phyloP scores from a whole-genome alignment of 2,329 filamentous ascomycete species.

The Xylaria multiplex region DNA sequence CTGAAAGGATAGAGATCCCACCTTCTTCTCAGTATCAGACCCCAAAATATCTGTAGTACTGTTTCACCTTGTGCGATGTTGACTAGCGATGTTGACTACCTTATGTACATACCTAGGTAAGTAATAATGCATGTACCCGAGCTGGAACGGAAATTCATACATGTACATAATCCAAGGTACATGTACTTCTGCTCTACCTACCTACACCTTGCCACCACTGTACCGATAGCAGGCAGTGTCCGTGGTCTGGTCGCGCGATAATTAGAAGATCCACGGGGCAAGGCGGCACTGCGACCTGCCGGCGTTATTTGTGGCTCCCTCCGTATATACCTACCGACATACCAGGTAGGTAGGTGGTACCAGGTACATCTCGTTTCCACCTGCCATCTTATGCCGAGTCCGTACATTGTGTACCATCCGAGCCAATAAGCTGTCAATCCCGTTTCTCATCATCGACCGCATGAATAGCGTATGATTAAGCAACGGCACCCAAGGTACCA shows the following conservation, averaged over 20 bases:
- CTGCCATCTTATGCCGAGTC: conserved; percentile 27
- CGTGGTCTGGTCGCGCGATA: background rate
- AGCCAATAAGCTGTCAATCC: background rate
- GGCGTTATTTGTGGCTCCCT: conserved; percentile 18
- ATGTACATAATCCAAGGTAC: too few species aligned
- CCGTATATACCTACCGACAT: too few species aligned
- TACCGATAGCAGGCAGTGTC: too few species aligned
- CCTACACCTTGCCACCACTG: background rate
- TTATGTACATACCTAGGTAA: background rate
- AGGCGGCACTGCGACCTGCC: conserved; percentile 23
- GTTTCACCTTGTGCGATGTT: background rate
- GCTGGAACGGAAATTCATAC: too few species aligned
- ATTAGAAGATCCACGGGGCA: conserved; percentile 22
- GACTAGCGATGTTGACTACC: background rate
- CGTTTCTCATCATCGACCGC: background rate
- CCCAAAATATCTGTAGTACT: background rate
- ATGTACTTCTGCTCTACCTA: too few species aligned
- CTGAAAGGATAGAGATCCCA: too few species aligned
- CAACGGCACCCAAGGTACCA: background rate
- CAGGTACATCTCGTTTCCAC: conserved; percentile 30
- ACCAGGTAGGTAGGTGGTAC: too few species aligned
- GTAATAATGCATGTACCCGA: too few species aligned
- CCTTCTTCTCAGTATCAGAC: too few species aligned
- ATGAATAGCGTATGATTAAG: background rate
- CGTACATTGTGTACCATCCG: conserved; percentile 15